Base-by-base conservation (phyloP, 495 filamentous ascomycete species). In the Letharia columbiana region DNA sequence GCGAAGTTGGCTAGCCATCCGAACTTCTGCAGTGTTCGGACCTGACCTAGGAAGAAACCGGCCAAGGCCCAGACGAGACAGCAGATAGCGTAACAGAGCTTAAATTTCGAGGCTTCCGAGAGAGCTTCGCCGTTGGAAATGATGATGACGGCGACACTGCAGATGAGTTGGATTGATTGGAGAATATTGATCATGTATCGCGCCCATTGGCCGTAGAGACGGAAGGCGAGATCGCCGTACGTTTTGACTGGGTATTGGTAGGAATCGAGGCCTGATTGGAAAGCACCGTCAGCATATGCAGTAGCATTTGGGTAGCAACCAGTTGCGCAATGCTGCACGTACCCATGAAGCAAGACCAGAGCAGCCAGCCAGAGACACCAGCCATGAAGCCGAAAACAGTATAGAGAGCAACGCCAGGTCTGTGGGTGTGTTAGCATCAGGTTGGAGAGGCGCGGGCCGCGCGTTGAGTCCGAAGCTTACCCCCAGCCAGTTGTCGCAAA, bases 1-100 rank as follows among this genome's bases (percentile, higher is more conserved):
- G 82, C 80, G 15, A 78, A 70, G 57, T 85, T 84, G 6, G 83
- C 83, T n/a, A 87, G 69, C 83, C 84, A 86, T 8, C 82, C 80
- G 66, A 84, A 83, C 18, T 77, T 73, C 60, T 80, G 75, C 33
- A 87, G 76, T 9, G 82, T 85, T 40, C 83, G 75, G 39, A 85
- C 71, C 60, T 75, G 77, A 12, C 75, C 73, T 1, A 79, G n/a
- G 49, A 77, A 70, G 66, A 79, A 77, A 5, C 78, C 76, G 8
- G 67, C 76, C 13, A 73, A 57, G 39, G 71, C 77, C 47, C 78
- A 78, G 11, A 80, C 54, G 2, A 77, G 71, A 3, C 76, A 73
- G 67, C 75, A 78, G 63, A 78, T 70, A 50, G 71, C 73, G 66
- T 75, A 79, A 68, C 73, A 80, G 15, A 67, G 73, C 50, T 71